Percentiles rank a stretch among this genome's conserved stretches.
phyloP scores from a whole-genome alignment of 2,329 filamentous ascomycete species.

The Trichoderma semiorbis region DNA sequence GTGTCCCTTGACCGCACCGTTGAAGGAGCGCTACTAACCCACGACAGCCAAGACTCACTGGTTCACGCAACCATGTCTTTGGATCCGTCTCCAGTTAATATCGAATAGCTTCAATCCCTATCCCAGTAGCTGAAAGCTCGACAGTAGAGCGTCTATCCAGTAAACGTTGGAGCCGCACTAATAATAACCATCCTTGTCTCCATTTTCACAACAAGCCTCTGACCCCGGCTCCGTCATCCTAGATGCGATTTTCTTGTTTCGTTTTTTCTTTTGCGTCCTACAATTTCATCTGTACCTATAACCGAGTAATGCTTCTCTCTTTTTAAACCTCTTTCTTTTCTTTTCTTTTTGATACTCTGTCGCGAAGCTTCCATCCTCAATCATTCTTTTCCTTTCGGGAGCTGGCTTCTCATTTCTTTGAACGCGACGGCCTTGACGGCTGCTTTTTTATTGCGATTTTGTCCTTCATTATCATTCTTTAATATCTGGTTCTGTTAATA shows the following conservation, averaged over 20 bases:
- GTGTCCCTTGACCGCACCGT: not conserved
- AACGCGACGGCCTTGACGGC: conserved; percentile 4
- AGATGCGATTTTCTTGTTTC: not conserved
- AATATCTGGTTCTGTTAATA: not conserved
- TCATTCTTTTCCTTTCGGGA: not conserved
- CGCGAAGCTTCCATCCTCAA: not conserved
- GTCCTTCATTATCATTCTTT: conserved; percentile 5
- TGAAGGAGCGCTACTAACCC: not conserved
- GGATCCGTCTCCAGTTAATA: not conserved
- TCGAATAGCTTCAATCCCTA: not conserved
- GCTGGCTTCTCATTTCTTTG: conserved; percentile 3
- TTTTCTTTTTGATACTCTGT: not conserved
- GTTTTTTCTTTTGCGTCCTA: not conserved
- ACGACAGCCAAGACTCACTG: not conserved
- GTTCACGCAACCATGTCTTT: not conserved
- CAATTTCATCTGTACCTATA: not conserved
- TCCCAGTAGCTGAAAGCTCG: not conserved
- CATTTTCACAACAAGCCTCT: not conserved
- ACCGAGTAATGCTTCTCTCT: not conserved
- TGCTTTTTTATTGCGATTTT: not conserved
- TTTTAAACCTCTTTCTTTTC: not conserved
- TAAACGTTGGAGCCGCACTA: not conserved
- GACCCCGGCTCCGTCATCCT: conserved; percentile 7
- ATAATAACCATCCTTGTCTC: not conserved
- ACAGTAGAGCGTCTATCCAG: not conserved